Conservation (phyloP, 73 alveolate genomes). For the Tetrahymena elliotti region DNA sequence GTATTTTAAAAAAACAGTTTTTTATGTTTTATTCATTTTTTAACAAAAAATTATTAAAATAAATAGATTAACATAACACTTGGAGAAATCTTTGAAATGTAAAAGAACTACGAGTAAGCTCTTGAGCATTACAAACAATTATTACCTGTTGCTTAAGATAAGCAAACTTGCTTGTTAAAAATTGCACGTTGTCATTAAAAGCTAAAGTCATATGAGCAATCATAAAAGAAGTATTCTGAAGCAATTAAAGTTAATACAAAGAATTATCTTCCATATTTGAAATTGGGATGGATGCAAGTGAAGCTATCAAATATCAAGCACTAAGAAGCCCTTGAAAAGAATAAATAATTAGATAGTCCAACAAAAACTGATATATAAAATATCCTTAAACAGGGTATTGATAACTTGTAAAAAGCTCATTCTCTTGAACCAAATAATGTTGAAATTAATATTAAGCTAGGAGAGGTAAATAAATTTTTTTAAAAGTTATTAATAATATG, state of each 20-base stretch:
- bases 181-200: conserved; percentile 73
- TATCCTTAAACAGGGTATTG: conserved; percentile 56
- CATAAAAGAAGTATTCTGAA: conserved; percentile 45
- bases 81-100: conserved; percentile 38
- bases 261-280: conserved; percentile 54
- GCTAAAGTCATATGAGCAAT: conserved; percentile 50
- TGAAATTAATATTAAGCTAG: conserved; percentile 71
- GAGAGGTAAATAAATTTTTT: conserved; percentile 30
- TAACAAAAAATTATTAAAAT: too few relatives aligned
- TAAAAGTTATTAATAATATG: conserved; percentile 38
- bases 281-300: conserved; percentile 72
- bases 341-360: not conserved
- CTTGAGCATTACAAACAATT: conserved; percentile 6
- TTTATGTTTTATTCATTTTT: not conserved
- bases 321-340: not conserved
- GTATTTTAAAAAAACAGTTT: not conserved
- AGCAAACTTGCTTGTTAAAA: conserved; percentile 46
- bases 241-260: conserved; percentile 53
- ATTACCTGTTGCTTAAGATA: not conserved
- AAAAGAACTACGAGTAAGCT: conserved; percentile 43
- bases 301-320: conserved; percentile 13
- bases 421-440: conserved; percentile 57
- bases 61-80: not conserved
- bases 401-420: conserved; percentile 50
- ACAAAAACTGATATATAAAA: not conserved